Percentiles rank a stretch among this genome's conserved stretches.
Evolutionary conservation across 805 yeast genomes (phyloP).

Genomic region (Komagataella pastoris): DNA sequence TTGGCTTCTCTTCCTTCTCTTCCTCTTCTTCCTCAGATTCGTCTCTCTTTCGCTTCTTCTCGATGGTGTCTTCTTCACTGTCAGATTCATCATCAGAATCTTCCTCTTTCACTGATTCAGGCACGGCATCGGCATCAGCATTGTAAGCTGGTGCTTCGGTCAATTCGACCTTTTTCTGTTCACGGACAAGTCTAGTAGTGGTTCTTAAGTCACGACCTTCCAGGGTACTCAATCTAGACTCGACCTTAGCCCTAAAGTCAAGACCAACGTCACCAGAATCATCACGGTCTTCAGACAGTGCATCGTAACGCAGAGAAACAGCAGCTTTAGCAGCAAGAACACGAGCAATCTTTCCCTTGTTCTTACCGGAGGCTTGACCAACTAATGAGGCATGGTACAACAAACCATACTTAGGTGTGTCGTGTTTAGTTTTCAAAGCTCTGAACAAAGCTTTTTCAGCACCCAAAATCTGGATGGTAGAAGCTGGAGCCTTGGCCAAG

Average conservation of each 20-base stretch:
- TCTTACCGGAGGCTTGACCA: slow-evolving; percentile 88
- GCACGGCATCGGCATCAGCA: slow-evolving; percentile 83
- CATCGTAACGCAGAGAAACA: slow-evolving; percentile 91
- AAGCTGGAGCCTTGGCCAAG: slow-evolving; percentile 96
- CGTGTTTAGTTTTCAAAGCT: slow-evolving; percentile 92
- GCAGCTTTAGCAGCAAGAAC: slow-evolving; percentile 98
- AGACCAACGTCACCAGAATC: slow-evolving; percentile 92
- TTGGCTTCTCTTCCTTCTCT: slow-evolving; percentile 11
- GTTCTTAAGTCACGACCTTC: slow-evolving; percentile 97
- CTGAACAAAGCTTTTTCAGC: slow-evolving; percentile 95
- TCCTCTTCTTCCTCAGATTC: slow-evolving; percentile 13
- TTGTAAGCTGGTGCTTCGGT: slow-evolving; percentile 81
- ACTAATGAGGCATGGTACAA: slow-evolving; percentile 91
- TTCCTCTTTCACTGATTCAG: slow-evolving; percentile 9
- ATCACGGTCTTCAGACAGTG: slow-evolving; percentile 92
- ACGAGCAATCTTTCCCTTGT: slow-evolving; percentile 98
- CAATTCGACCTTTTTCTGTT: slow-evolving; percentile 77
- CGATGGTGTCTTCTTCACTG: slow-evolving; percentile 11
- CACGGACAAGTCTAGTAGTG: slow-evolving; percentile 69
- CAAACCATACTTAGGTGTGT: slow-evolving; percentile 93
- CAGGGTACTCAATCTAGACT: slow-evolving; percentile 82
- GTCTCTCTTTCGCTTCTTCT: slow-evolving; percentile 11
- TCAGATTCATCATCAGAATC: slow-evolving; percentile 15
- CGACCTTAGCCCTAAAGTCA: slow-evolving; percentile 85
- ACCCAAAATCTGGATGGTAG: slow-evolving; percentile 94